These are phyloP conservation scores for Boletus reticulatus DNA, from an alignment of 768 basidiomycete genomes.

Conservation along the genomic window DNA sequence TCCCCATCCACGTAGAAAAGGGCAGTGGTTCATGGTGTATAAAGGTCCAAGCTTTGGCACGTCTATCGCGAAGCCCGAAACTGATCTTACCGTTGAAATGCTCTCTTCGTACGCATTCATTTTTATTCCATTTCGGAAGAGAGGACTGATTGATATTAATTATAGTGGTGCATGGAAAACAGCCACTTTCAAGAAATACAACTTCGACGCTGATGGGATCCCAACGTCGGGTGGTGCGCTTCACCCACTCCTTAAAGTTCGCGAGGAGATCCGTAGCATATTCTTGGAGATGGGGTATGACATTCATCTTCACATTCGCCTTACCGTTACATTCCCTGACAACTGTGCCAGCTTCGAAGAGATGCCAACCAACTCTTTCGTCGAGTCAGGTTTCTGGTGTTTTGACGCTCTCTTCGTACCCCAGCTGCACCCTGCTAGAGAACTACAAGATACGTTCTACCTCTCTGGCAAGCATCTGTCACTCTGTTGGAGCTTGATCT, in stretches of 20 bases:
- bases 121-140: background rate
- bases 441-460: constrained; percentile 98
- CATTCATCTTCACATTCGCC: background rate
- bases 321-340: background rate
- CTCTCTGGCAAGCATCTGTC: constrained; percentile 63
- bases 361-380: constrained; percentile 95
- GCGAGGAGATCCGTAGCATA: constrained; percentile 96
- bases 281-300: constrained; percentile 99
- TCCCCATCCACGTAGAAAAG: constrained; percentile 59
- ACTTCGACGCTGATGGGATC: constrained; percentile 94
- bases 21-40: constrained; percentile 88
- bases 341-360: constrained; percentile 76
- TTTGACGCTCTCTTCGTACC: constrained; percentile 98
- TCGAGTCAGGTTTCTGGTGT: constrained; percentile 99
- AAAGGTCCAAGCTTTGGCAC: constrained; percentile 90
- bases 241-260: constrained; percentile 94
- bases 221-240: constrained; percentile 89
- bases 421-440: constrained; percentile 97
- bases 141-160: constrained; percentile 3
- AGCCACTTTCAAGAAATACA: constrained; percentile 94
- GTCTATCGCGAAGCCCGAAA: constrained; percentile 89
- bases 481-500: background rate
- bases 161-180: constrained; percentile 91
- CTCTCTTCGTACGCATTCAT: constrained; percentile 67
- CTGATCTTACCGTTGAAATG: constrained; percentile 96